phyloP scores from a whole-genome alignment of 441 rosid species.

The Corymbia citriodora region DNA sequence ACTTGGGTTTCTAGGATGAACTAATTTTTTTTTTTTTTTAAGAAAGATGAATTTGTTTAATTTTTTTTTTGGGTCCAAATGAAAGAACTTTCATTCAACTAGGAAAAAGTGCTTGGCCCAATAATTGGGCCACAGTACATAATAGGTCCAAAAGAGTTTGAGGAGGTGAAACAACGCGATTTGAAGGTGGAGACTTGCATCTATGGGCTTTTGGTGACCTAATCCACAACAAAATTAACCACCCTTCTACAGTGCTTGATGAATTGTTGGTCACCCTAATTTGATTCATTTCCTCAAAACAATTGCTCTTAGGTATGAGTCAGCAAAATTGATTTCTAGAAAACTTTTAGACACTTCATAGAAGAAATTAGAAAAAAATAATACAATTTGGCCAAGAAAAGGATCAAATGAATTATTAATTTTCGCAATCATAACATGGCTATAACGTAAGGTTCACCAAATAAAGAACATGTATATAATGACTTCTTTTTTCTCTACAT shows the following conservation, averaged over 20 bases:
- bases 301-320: background rate
- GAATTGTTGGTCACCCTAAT: background rate
- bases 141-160: background rate
- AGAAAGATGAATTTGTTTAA: too few species aligned
- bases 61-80: too few species aligned
- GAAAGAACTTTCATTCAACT: background rate
- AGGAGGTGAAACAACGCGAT: background rate
- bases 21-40: background rate
- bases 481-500: background rate
- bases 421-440: too few species aligned
- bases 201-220: accelerated
- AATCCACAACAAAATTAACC: background rate
- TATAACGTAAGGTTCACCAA: background rate
- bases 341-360: background rate
- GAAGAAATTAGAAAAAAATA: too few species aligned
- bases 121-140: accelerated
- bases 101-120: background rate
- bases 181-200: too few species aligned
- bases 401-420: too few species aligned
- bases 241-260: background rate
- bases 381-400: too few species aligned
- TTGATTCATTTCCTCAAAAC: too few species aligned
- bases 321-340: too few species aligned
- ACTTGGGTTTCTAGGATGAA: background rate
- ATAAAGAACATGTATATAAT: background rate